Evolutionary conservation across 208 protist genomes (phyloP).

Genomic region (Crithidia sp.): DNA sequence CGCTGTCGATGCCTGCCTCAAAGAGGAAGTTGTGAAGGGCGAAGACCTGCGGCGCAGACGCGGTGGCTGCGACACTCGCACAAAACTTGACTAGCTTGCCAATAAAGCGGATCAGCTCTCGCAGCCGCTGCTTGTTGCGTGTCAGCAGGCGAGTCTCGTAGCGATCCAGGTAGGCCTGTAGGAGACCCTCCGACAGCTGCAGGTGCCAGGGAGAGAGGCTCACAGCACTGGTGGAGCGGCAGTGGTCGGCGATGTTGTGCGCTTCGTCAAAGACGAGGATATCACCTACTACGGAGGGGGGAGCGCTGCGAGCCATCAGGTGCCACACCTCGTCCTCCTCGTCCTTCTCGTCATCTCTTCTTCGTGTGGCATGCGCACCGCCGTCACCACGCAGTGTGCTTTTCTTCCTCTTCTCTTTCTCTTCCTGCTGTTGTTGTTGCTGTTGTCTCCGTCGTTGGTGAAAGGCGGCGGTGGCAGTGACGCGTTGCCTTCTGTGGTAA

Average conservation of each 20-base stretch:
- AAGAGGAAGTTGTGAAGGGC: constrained; percentile 73
- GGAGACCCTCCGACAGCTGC: constrained; percentile 34
- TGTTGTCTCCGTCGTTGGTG: background rate
- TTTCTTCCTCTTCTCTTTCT: constrained; percentile 10
- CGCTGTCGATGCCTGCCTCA: constrained; percentile 68
- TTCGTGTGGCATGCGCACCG: background rate
- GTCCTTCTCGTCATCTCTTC: background rate
- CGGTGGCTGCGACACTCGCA: too few relatives aligned
- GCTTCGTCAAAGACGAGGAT: constrained; percentile 96
- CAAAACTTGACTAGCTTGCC: constrained; percentile 30
- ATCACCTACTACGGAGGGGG: constrained; percentile 71
- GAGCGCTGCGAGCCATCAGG: constrained; percentile 28
- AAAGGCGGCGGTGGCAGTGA: constrained; percentile 20
- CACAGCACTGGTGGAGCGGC: constrained; percentile 81
- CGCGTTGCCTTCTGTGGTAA: constrained; percentile 31
- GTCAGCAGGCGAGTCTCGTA: constrained; percentile 86
- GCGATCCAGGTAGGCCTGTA: constrained; percentile 67
- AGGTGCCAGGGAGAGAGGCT: constrained; percentile 53
- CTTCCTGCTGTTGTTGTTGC: constrained; percentile 19
- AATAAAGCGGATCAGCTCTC: constrained; percentile 80
- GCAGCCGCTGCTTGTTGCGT: constrained; percentile 88
- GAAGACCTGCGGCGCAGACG: constrained; percentile 9
- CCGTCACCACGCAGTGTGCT: background rate
- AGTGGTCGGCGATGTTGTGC: constrained; percentile 95
- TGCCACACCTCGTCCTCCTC: constrained; percentile 21